Conservation (phyloP, 768 basidiomycete species). For the Panellus pusillus region DNA sequence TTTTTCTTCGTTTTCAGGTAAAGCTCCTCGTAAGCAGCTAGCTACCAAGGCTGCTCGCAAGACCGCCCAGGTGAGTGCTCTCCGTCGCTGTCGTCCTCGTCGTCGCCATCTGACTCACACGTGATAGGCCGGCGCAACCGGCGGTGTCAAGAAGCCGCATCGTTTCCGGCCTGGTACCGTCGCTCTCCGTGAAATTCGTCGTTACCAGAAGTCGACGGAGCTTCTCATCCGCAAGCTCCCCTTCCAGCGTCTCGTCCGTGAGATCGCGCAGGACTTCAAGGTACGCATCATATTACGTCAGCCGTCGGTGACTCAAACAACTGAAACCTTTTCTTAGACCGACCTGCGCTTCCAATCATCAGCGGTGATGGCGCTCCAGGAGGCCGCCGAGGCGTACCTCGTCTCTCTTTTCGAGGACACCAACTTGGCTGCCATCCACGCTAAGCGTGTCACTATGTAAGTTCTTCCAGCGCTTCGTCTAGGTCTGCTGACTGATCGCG, state of each 20-base stretch:
- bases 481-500: background rate
- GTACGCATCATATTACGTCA: background rate
- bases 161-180: constrained; percentile 17
- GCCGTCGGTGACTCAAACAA: background rate
- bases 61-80: constrained; percentile 34
- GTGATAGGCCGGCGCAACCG: constrained; percentile 12
- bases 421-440: constrained; percentile 18
- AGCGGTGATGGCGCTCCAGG: constrained; percentile 16
- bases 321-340: background rate
- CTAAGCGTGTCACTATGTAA: constrained; percentile 15
- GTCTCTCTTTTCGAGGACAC: constrained; percentile 19
- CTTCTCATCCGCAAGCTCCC: constrained; percentile 18
- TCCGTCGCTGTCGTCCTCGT: background rate
- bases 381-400: constrained; percentile 17
- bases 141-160: constrained; percentile 21
- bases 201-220: constrained; percentile 15
- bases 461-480: background rate
- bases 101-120: constrained; percentile 1
- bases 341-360: constrained; percentile 17
- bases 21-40: constrained; percentile 57
- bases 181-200: constrained; percentile 14
- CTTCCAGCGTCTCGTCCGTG: constrained; percentile 17
- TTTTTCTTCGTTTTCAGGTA: constrained; percentile 34
- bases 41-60: constrained; percentile 53
- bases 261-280: constrained; percentile 19